phyloP scores from a whole-genome alignment of 2,329 filamentous ascomycete species.

The Calcarisporium arbuscula region DNA sequence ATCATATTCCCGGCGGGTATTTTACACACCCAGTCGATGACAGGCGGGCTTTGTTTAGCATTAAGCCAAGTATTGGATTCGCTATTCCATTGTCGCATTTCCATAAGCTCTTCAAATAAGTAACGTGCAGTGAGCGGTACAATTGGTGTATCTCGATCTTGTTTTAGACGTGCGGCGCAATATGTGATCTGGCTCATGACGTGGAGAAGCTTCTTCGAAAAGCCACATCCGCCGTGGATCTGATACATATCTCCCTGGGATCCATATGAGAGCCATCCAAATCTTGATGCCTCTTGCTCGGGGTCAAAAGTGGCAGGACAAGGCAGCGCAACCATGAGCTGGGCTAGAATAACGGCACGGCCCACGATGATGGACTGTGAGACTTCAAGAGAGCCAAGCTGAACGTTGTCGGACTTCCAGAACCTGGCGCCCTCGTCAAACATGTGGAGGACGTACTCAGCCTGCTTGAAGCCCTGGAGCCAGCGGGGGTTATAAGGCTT shows the following conservation, averaged over 20 bases:
- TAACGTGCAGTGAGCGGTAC: conserved; percentile 23
- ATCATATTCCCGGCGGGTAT: conserved; percentile 18
- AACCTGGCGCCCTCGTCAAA: conserved; percentile 31
- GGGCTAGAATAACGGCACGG: conserved; percentile 31
- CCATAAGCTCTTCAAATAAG: conserved; percentile 20
- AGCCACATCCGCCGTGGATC: conserved; percentile 35
- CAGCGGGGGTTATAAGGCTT: conserved; percentile 27
- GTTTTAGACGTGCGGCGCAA: conserved; percentile 25
- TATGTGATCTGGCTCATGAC: conserved; percentile 31
- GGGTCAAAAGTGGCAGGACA: conserved; percentile 20
- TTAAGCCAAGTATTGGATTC: conserved; percentile 20
- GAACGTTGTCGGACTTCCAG: conserved; percentile 26
- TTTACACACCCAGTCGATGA: conserved; percentile 24
- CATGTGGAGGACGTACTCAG: conserved; percentile 26
- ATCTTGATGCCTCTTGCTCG: conserved; percentile 22
- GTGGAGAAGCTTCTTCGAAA: conserved; percentile 32
- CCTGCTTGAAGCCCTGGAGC: conserved; percentile 29
- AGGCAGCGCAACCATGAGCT: conserved; percentile 30
- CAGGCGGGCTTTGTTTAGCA: conserved; percentile 8
- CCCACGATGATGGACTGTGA: conserved; percentile 34
- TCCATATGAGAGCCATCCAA: conserved; percentile 33
- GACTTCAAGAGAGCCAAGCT: conserved; percentile 25
- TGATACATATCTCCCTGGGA: conserved; percentile 26
- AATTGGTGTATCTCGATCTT: conserved; percentile 24
- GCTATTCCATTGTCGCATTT: conserved; percentile 30